Percentiles rank a stretch among this genome's conserved stretches.
Conservation (phyloP, 768 basidiomycete genomes). For the Tephrocybe sp. region DNA sequence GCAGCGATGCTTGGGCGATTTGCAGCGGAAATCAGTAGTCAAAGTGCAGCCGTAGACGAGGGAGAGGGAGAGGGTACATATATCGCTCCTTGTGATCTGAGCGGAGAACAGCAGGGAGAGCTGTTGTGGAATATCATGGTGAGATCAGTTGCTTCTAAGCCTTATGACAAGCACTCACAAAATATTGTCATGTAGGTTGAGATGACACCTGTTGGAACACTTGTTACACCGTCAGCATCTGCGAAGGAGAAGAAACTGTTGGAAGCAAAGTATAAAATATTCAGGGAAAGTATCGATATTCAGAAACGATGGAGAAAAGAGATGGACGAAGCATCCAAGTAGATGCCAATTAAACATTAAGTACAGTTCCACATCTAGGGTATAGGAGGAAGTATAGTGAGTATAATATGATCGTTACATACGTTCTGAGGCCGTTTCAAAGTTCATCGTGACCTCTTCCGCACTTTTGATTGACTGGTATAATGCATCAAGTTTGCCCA, state of each 20-base stretch:
- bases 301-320: constrained; percentile 85
- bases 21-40: constrained; percentile 61
- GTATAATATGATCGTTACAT: constrained; percentile 5
- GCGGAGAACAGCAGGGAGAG: constrained; percentile 50
- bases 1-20: constrained; percentile 92
- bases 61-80: constrained; percentile 21
- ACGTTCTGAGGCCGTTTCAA: constrained; percentile 12
- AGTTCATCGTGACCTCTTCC: constrained; percentile 16
- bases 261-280: constrained; percentile 92
- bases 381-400: background rate
- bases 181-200: constrained; percentile 53
- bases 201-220: constrained; percentile 85
- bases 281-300: constrained; percentile 82
- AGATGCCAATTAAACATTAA: background rate
- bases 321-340: constrained; percentile 56
- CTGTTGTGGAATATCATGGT: constrained; percentile 93
- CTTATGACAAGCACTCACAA: constrained; percentile 41
- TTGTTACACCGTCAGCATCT: constrained; percentile 63
- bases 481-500: constrained; percentile 56
- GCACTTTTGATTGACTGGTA: constrained; percentile 35
- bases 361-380: background rate
- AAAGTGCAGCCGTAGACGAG: constrained; percentile 16
- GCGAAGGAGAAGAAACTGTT: constrained; percentile 69
- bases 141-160: constrained; percentile 14
- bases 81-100: constrained; percentile 21